Evolutionary conservation across 2,329 filamentous ascomycete genomes (phyloP).

Genomic region (Bimuria novae-zelandiae): DNA sequence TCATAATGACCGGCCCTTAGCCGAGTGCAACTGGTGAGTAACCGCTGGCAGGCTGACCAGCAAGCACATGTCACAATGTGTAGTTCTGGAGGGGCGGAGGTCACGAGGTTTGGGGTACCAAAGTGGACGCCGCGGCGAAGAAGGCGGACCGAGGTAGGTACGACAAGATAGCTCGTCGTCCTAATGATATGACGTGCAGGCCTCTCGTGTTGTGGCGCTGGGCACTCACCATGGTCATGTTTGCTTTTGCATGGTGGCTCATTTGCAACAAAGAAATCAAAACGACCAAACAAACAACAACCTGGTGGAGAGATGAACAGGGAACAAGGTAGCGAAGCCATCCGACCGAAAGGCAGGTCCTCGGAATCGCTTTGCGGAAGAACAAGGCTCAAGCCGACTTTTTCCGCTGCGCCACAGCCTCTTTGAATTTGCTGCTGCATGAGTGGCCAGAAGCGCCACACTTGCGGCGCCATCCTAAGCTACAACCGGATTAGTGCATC

Average conservation of each 20-base stretch:
- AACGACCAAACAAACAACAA: background rate
- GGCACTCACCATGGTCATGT: background rate
- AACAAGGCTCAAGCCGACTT: too few relatives aligned
- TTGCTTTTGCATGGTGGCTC: background rate
- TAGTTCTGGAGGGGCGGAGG: background rate
- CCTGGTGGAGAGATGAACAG: background rate
- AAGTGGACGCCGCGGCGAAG: background rate
- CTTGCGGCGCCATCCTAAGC: too few relatives aligned
- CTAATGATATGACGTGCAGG: background rate
- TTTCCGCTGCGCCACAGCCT: too few relatives aligned
- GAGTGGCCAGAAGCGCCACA: too few relatives aligned
- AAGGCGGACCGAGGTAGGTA: background rate
- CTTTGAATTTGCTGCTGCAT: too few relatives aligned
- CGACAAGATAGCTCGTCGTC: background rate
- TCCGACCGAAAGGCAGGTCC: background rate
- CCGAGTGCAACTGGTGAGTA: conserved; percentile 1
- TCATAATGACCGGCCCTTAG: background rate
- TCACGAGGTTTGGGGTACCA: background rate
- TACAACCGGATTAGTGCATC: background rate
- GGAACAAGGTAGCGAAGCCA: background rate
- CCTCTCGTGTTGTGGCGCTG: background rate
- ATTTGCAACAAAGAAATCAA: background rate
- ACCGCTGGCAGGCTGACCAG: background rate
- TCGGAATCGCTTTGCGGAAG: too few relatives aligned
- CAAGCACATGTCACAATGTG: background rate